Evolutionary conservation across 345 rosid genomes (phyloP).

Genomic region (Eucalyptus camaldulensis): DNA sequence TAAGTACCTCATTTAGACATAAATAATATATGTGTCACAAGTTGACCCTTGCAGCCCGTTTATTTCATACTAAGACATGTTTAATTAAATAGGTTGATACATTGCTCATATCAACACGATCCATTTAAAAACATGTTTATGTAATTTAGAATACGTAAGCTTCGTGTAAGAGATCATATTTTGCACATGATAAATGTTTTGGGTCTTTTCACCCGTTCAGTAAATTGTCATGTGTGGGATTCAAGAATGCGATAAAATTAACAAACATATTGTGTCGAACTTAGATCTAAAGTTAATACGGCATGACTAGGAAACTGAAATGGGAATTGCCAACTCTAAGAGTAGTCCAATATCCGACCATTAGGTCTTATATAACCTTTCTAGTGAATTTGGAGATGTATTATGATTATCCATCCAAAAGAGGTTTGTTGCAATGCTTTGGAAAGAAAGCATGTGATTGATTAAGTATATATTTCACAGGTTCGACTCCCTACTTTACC

Average conservation of each 20-base stretch:
- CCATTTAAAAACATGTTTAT: background rate
- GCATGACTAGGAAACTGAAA: background rate
- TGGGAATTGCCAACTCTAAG: background rate
- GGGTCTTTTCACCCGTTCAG: background rate
- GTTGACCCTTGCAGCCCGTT: background rate
- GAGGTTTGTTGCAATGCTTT: background rate
- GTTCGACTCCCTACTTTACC: background rate
- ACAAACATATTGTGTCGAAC: background rate
- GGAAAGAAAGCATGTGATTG: background rate
- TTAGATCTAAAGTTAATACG: background rate
- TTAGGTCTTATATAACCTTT: background rate
- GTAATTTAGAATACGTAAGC: background rate
- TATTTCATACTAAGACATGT: background rate
- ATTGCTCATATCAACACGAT: background rate
- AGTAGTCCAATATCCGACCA: background rate
- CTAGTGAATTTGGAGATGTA: background rate
- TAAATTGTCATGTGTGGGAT: background rate
- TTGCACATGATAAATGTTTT: background rate
- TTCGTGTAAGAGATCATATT: background rate
- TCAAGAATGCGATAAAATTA: background rate
- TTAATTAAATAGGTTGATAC: background rate
- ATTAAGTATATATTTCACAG: background rate
- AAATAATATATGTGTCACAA: background rate
- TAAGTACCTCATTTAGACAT: background rate
- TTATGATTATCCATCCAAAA: background rate